Conservation (phyloP, 2,329 filamentous ascomycete genomes). For the Fusarium dimerum region DNA sequence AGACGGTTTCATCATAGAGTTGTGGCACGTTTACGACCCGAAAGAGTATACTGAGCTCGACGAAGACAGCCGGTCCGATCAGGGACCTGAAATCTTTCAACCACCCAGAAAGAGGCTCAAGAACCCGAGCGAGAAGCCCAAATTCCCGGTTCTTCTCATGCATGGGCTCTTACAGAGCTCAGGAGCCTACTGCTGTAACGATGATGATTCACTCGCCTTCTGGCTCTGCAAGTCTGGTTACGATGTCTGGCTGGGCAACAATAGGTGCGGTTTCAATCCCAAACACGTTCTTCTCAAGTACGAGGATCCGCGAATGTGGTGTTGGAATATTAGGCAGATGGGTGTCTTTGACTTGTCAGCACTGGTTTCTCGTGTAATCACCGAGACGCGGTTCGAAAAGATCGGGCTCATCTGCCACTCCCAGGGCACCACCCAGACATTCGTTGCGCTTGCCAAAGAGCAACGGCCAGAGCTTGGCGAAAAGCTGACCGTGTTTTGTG, state of each 20-base stretch:
- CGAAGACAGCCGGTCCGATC: constrained; percentile 50
- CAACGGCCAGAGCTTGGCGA: constrained; percentile 83
- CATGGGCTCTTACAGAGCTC: constrained; percentile 87
- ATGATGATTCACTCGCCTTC: constrained; percentile 87
- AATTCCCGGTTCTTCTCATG: constrained; percentile 83
- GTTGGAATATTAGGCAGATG: constrained; percentile 95
- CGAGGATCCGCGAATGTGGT: constrained; percentile 89
- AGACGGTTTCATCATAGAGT: constrained; percentile 85
- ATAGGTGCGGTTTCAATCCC: constrained; percentile 82
- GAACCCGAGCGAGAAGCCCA: constrained; percentile 45
- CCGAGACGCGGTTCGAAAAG: constrained; percentile 80
- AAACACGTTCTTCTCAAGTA: constrained; percentile 71
- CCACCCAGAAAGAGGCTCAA: constrained; percentile 38
- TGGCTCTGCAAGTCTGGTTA: constrained; percentile 90
- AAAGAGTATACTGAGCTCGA: constrained; percentile 62
- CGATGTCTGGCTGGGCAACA: constrained; percentile 95
- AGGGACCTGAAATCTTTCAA: constrained; percentile 63
- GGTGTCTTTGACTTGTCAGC: constrained; percentile 86
- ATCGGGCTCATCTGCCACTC: constrained; percentile 84
- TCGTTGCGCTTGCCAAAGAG: constrained; percentile 86
- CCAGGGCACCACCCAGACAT: constrained; percentile 86
- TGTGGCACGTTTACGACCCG: constrained; percentile 90
- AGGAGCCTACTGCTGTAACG: constrained; percentile 86
- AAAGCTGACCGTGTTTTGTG: constrained; percentile 86
- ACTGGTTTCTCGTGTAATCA: constrained; percentile 74